Base-by-base conservation (phyloP, 345 rosid genomes). In the Zanthoxylum bungeanum region DNA sequence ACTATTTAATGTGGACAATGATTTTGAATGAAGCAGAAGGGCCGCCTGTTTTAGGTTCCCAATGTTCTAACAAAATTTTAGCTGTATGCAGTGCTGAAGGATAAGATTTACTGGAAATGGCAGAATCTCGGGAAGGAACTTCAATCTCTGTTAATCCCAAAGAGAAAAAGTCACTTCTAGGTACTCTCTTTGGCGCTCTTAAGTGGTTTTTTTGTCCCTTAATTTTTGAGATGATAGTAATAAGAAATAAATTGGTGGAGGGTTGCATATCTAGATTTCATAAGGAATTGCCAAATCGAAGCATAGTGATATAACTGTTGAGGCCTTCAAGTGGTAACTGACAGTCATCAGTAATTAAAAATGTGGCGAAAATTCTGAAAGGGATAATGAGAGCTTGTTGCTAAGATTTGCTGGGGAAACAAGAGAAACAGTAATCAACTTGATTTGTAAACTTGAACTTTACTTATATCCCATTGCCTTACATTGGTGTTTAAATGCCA, bases 91-190 rank as follows among this genome's bases (percentile, higher is more conserved):
- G 83, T 71, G 59, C 1, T 47, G 66, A 53, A 59, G 73, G 1
- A 61, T 66, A 55, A 65, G 71, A 61, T 72, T 68, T 42, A 76
- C 49, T 70, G 30, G 63, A 71, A 74, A 85, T 89, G 93, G 73
- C 79, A 67, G 80, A 85, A 56, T 64, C 78, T 67, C 42, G 73
- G 71, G 85, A 79, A 64, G 77, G 64, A 81, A 75, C 65, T 68
- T 69, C 81, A 72, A 36, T 46, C 7, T 70, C 81, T 77, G 75
- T 50, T 19, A 76, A 73, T 22, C 66, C 68, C 25, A 73, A 81
- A 77, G 82, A 79, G 65, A 81, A 82, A 78, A 77, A 71, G 59
- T 79, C 76, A 57, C 56, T 78, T 64, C 77, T 82, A 66, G 91
- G 93, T 89, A 80, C 21, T 70, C 55, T 55, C 16, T 25, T 50